Base-by-base conservation (phyloP, 2,329 filamentous ascomycete species). In the Colletotrichum sp. region DNA sequence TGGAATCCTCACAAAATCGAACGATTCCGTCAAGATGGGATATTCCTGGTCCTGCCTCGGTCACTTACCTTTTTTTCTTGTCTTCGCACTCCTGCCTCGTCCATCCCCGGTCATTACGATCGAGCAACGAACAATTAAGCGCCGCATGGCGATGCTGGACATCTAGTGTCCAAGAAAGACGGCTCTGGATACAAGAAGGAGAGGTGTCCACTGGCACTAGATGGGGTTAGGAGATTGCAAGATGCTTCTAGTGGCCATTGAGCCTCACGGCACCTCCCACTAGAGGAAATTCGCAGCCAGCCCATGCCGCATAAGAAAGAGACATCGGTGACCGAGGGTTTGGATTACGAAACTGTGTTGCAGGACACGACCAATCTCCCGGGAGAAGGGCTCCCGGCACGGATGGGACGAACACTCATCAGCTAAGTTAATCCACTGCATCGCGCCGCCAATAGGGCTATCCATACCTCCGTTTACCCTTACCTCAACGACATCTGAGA, bases 361-460 rank as follows among this genome's bases (percentile, higher is more conserved):
- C 71, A 74, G 72, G 52, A 71, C 52, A 38, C 14, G 58, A 52
- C 62, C 55, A 72, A 72, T 74, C 62, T 74, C 68, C 72, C 62
- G 72, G 72, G 59, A 67, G 30, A 30, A 61, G 18, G 36, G 21
- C 52, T 72, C 61, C 72, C 30, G 38, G 68, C 72, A 55, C 61
- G 38, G 55, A 71, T 74, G 69, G 73, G 69, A 73, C 63, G 73
- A 73, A 72, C 73, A 67, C 62, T 62, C 24, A 21, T 52, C 14
- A 62, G 26, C 24, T 58, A 34, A 38, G 38, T 55, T 18, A 72
- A 32, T 26, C 38, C 28, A 14, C 58, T 30, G 58, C 58, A 52
- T n/a, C 28, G 67, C 16, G 36, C 8, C 32, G 28, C 43, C 28
- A 30, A 63, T 70, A 73, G 66, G 71, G 71, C 43, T 70, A 63